phyloP scores from a whole-genome alignment of 768 basidiomycete species.

The Tephrocybe sp. region DNA sequence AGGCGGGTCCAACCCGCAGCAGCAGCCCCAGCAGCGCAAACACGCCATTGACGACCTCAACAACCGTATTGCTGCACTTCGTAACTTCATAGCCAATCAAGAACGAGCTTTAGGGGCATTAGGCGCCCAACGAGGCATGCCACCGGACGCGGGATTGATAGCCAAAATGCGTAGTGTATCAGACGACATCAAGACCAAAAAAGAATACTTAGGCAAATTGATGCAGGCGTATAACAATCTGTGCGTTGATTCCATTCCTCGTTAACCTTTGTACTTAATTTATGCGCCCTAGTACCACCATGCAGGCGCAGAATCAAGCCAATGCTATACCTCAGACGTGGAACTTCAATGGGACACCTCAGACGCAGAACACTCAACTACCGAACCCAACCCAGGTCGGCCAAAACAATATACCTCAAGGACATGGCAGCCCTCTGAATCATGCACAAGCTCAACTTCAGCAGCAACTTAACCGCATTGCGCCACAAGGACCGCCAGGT shows the following conservation, averaged over 20 bases:
- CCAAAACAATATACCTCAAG: slow-evolving; percentile 9
- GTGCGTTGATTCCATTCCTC: slow-evolving; percentile 26
- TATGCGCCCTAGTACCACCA: not conserved
- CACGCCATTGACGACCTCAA: slow-evolving; percentile 14
- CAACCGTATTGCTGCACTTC: slow-evolving; percentile 12
- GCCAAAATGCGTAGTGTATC: slow-evolving; percentile 21
- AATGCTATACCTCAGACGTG: slow-evolving; percentile 18
- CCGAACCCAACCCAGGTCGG: slow-evolving; percentile 13
- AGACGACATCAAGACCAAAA: slow-evolving; percentile 31
- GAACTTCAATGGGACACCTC: slow-evolving; percentile 12
- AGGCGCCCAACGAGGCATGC: slow-evolving; percentile 5
- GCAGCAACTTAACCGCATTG: slow-evolving; percentile 26
- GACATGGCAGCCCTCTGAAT: slow-evolving; percentile 30
- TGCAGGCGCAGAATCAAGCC: too few relatives aligned
- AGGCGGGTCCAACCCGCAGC: slow-evolving; percentile 9
- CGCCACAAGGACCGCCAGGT: slow-evolving; percentile 25
- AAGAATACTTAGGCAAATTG: slow-evolving; percentile 40
- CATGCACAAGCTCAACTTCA: slow-evolving; percentile 26
- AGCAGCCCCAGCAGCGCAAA: slow-evolving; percentile 9
- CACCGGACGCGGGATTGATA: slow-evolving; percentile 20
- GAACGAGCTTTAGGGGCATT: slow-evolving; percentile 12
- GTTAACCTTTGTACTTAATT: not conserved
- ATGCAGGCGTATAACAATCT: slow-evolving; percentile 31
- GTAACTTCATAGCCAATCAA: slow-evolving; percentile 8
- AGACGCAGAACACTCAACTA: slow-evolving; percentile 4